Base-by-base conservation (phyloP, 345 rosid species). In the Ailanthus altissimus region DNA sequence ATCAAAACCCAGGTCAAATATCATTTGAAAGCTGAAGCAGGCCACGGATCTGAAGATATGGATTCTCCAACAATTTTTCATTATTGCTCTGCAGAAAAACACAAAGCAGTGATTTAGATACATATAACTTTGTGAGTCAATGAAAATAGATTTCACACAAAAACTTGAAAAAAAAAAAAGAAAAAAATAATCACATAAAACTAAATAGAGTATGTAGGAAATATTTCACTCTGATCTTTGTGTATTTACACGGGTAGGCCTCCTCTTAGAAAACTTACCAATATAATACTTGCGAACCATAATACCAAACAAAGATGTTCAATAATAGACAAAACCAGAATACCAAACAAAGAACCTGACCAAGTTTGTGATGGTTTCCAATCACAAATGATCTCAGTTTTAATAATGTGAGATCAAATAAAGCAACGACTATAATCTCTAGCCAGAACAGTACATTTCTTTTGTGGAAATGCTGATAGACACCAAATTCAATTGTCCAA, bases 41-140 rank as follows among this genome's bases (percentile, higher is more conserved):
- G 86, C 99, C 98, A 23, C 93, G 90, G 92, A 96, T 93, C 90
- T 96, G 99, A 85, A 96, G 93, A 81, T 93, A 96, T 25, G 97
- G 98, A 80, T 96, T 96, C 84, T 96, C 97, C 85, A 96, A 85
- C 76, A 96, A 83, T 82, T 93, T 93, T 84, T 96, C 99, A 54
- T 96, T 96, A 85, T 96, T 96, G 89, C 97, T 96, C 99, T 93
- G 91, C 78, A 81, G 32, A 77, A 66, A 20, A 80, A 64, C 69
- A 54, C 23, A 79, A 36, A 72, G 15, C 45, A 62, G 78, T 61
- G 8, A 72, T 40, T 73, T 25, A 79, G 86, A 38, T 43, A 70
- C 23, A 75, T 43, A 61, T 32, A 25, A 49, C 36, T 59, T 56
- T 65, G 23, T n/a, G 25, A 26, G 28, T 50, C 36, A 36, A 28